Evolutionary conservation across 305 asterid species (phyloP), one percentile per base, ranked within the genome.

Genomic region (Caryopteris hybrid): DNA sequence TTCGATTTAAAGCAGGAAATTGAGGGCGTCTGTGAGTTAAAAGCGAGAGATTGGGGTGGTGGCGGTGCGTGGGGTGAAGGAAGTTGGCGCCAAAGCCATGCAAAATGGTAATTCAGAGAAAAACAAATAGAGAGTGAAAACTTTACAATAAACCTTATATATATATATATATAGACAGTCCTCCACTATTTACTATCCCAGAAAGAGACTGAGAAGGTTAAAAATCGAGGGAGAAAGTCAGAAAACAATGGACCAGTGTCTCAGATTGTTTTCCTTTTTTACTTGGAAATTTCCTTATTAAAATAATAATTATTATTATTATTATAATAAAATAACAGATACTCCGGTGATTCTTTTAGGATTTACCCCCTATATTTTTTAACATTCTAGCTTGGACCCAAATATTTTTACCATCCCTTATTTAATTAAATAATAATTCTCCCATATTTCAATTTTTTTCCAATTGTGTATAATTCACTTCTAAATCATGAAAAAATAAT

Each of bases 81-180:
- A 74, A 74, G 71, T 46, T 74, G 79, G 75, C 61, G 75, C 71
- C 55, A 55, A 61, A 57, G 66, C 81, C 78, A 77, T 68, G 78
- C 81, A 77, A 68, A 68, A 67, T 29, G 20, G 66, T 46, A 22
- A 6, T 8, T 33, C 11, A n/a, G 20, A 3, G 23, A 52, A 27
- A 21, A 68, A 54, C 7, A 18, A 14, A 52, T 52, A 16, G 21
- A 25, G 12, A 20, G 18, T 14, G 42, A 42, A 33, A 33, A 34
- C 23, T 58, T 47, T 39, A 55, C 58, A 57, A 12, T 22, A 46
- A 22, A 25, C 66, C 53, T 18, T 6, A 33, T 31, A 25, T 48
- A 23, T 39, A 46, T 20, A 14, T 13, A 33, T 21, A 34, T 18
- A 21, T 2, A 20, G 36, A 21, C 2, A 20, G 36, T 20, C 9